These are phyloP conservation scores for Boletellus ananiceps DNA, from an alignment of 768 basidiomycete genomes.

Conservation along the genomic window DNA sequence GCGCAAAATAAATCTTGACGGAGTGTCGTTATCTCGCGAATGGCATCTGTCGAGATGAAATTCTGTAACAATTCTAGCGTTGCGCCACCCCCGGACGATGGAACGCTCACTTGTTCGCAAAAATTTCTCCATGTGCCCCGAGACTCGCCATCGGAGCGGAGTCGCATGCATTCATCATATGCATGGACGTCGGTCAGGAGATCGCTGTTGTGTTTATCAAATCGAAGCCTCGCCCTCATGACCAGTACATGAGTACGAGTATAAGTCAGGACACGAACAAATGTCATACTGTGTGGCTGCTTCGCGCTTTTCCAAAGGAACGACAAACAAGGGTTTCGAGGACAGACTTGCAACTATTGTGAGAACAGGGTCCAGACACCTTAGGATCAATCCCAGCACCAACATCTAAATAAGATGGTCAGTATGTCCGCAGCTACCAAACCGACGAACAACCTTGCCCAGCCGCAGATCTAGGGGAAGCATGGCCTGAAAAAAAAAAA, in stretches of 20 bases:
- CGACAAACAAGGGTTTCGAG: conserved; percentile 82
- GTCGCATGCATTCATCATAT: conserved; percentile 56
- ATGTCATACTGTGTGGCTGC: conserved; percentile 61
- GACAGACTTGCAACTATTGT: conserved; percentile 82
- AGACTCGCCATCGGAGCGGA: conserved; percentile 49
- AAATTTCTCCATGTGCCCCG: conserved; percentile 48
- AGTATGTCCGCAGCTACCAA: background rate
- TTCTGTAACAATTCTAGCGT: conserved; percentile 43
- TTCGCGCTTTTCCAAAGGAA: conserved; percentile 78
- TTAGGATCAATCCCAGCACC: conserved; percentile 77
- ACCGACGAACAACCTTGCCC: conserved; percentile 54
- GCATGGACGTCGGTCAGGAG: conserved; percentile 78
- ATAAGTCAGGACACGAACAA: background rate
- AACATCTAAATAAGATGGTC: conserved; percentile 60
- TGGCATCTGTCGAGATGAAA: conserved; percentile 69
- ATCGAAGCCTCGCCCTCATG: conserved; percentile 64
- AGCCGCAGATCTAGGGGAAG: conserved; percentile 87
- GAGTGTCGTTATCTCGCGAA: conserved; percentile 76
- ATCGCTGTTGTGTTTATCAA: conserved; percentile 72
- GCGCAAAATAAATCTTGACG: conserved; percentile 73
- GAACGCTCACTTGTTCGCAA: conserved; percentile 57
- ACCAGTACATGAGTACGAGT: background rate
- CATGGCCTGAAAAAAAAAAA: conserved; percentile 48
- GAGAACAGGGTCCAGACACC: conserved; percentile 74
- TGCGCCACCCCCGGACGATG: background rate